These are phyloP conservation scores for Davidsoniella australis DNA, from an alignment of 2,329 filamentous ascomycete species.

Conservation along the genomic window DNA sequence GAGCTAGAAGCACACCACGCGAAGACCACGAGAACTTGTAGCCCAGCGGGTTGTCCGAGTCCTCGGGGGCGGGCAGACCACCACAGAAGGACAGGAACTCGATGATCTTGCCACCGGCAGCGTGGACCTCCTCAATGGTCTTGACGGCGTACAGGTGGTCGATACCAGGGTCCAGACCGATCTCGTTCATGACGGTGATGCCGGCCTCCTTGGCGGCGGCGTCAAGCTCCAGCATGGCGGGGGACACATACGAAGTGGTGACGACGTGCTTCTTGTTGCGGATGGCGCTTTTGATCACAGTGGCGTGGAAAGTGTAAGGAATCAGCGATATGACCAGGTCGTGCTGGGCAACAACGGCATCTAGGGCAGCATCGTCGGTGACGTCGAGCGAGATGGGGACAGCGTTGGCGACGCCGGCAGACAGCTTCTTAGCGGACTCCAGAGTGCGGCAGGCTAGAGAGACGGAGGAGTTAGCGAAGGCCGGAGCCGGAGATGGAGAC, in stretches of 20 bases:
- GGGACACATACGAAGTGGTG: conserved; percentile 84
- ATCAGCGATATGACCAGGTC: conserved; percentile 71
- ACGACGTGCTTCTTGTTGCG: conserved; percentile 90
- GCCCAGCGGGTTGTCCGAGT: conserved; percentile 74
- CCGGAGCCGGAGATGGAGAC: background rate
- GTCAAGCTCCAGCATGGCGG: conserved; percentile 81
- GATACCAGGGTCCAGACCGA: conserved; percentile 57
- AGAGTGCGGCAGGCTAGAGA: conserved; percentile 62
- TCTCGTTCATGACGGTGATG: conserved; percentile 97
- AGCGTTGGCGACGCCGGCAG: conserved; percentile 53
- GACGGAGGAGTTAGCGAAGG: conserved; percentile 1
- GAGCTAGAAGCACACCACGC: conserved; percentile 72
- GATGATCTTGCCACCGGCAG: conserved; percentile 66
- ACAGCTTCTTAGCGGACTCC: conserved; percentile 57
- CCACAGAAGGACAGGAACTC: conserved; percentile 76
- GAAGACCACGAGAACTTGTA: conserved; percentile 73
- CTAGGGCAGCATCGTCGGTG: conserved; percentile 55
- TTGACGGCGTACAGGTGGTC: conserved; percentile 70
- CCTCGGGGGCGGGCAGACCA: conserved; percentile 53
- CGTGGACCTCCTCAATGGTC: conserved; percentile 77
- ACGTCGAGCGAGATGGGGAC: conserved; percentile 73
- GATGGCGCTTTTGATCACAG: conserved; percentile 87
- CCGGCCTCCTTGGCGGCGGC: conserved; percentile 69
- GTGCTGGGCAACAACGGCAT: conserved; percentile 62
- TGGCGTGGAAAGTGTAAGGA: conserved; percentile 77